A percentile compares a stretch with the other conserved stretches of the same genome.
phyloP scores from a whole-genome alignment of 2,329 filamentous ascomycete genomes.

The Sordariomycetes sp. region DNA sequence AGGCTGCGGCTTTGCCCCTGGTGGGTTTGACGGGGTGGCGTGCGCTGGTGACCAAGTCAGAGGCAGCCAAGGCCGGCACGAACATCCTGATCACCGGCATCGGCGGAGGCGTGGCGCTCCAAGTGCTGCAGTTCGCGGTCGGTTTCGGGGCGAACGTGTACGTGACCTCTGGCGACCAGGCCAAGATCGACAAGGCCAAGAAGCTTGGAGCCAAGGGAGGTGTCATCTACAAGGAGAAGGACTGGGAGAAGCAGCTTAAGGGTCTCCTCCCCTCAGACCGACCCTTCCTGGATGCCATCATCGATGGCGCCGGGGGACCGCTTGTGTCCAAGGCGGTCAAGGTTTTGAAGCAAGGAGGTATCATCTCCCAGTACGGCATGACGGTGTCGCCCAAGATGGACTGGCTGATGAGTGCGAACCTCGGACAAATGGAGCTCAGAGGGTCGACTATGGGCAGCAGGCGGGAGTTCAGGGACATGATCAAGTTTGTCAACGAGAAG shows the following conservation, averaged over 20 bases:
- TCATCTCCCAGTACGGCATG: constrained; percentile 89
- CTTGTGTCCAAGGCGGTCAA: constrained; percentile 59
- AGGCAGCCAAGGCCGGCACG: constrained; percentile 46
- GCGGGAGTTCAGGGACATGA: constrained; percentile 85
- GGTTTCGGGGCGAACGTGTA: constrained; percentile 69
- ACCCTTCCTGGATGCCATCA: constrained; percentile 68
- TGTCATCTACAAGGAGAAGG: constrained; percentile 68
- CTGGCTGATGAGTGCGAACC: constrained; percentile 72
- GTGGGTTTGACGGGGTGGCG: constrained; percentile 85
- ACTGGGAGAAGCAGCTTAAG: constrained; percentile 72
- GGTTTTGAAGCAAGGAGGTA: constrained; percentile 71
- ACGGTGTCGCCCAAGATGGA: constrained; percentile 78
- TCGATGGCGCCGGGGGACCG: constrained; percentile 87
- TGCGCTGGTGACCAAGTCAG: constrained; percentile 71
- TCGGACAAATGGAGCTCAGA: constrained; percentile 80
- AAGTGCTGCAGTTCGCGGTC: constrained; percentile 70
- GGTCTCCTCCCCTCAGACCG: constrained; percentile 53
- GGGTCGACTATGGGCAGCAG: constrained; percentile 89
- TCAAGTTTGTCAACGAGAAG: constrained; percentile 67
- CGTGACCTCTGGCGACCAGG: constrained; percentile 66
- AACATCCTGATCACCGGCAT: constrained; percentile 87
- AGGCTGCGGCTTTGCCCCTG: constrained; percentile 78
- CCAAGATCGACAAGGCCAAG: constrained; percentile 66
- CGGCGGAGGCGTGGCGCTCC: constrained; percentile 82
- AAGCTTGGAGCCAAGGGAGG: constrained; percentile 70